phyloP scores from a whole-genome alignment of 1,139 yeast species.

The Candida labiduridarum region DNA sequence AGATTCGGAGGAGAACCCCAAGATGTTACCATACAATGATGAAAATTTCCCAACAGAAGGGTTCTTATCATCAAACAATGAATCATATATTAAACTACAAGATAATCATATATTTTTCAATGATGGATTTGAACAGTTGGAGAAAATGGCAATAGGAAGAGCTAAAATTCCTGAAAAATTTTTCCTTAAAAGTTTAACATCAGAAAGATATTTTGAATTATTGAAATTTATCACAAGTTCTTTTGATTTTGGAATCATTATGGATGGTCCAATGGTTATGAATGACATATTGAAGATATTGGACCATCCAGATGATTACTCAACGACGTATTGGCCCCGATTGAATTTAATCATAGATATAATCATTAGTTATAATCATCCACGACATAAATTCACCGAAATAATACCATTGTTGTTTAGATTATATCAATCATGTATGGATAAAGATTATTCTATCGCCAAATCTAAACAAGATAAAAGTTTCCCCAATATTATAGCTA shows the following conservation, averaged over 20 bases:
- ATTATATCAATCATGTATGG: slow-evolving; percentile 9
- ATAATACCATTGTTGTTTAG: slow-evolving; percentile 12
- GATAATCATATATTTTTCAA: slow-evolving; percentile 2
- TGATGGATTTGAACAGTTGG: slow-evolving; percentile 7
- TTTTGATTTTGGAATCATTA: neutral
- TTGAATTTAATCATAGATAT: neutral
- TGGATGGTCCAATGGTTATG: neutral
- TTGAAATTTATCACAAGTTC: slow-evolving; percentile 12
- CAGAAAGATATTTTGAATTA: slow-evolving; percentile 17
- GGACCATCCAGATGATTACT: neutral
- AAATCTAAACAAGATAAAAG: neutral
- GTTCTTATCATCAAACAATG: slow-evolving; percentile 1
- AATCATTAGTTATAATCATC: neutral
- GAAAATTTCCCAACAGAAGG: slow-evolving; percentile 12
- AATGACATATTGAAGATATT: neutral
- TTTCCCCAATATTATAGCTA: neutral
- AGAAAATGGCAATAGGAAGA: slow-evolving; percentile 3
- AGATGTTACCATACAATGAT: slow-evolving; percentile 8
- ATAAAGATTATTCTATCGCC: slow-evolving; percentile 1
- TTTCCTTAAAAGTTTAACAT: slow-evolving; percentile 18
- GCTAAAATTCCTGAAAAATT: slow-evolving; percentile 8
- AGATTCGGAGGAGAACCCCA: slow-evolving; percentile 8
- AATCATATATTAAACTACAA: slow-evolving; percentile 4
- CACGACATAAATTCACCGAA: slow-evolving; percentile 2
- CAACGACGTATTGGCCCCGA: neutral